Percentiles rank a stretch among this genome's conserved stretches.
Conservation (phyloP, 2,329 filamentous ascomycete genomes). For the Paracamarosporium sp. region DNA sequence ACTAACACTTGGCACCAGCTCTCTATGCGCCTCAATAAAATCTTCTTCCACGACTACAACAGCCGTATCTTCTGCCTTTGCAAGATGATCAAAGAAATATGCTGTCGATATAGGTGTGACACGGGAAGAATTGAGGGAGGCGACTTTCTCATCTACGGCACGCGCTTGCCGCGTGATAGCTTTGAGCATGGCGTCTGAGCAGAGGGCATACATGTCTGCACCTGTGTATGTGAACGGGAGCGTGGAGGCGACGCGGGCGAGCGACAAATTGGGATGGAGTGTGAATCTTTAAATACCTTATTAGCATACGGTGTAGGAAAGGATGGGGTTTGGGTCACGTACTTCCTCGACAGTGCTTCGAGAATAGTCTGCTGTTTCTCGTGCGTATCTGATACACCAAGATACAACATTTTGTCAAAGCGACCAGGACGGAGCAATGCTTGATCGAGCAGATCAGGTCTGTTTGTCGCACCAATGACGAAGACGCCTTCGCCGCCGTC, state of each 20-base stretch:
- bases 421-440: slow-evolving; percentile 87
- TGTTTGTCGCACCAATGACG: slow-evolving; percentile 94
- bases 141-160: slow-evolving; percentile 83
- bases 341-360: slow-evolving; percentile 94
- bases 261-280: slow-evolving; percentile 78
- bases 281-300: slow-evolving; percentile 70
- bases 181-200: slow-evolving; percentile 98
- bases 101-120: slow-evolving; percentile 74
- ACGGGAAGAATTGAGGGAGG: slow-evolving; percentile 65
- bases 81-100: slow-evolving; percentile 94
- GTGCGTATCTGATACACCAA: slow-evolving; percentile 95
- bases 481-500: slow-evolving; percentile 87
- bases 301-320: slow-evolving; percentile 3
- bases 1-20: slow-evolving; percentile 93
- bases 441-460: slow-evolving; percentile 90
- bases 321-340: slow-evolving; percentile 50
- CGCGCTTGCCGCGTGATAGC: slow-evolving; percentile 91
- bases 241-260: slow-evolving; percentile 73
- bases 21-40: slow-evolving; percentile 79
- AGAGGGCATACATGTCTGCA: slow-evolving; percentile 95
- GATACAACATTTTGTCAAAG: slow-evolving; percentile 98
- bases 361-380: slow-evolving; percentile 95
- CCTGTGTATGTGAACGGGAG: slow-evolving; percentile 97
- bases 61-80: slow-evolving; percentile 79
- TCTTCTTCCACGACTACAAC: slow-evolving; percentile 91